Evolutionary conservation across 768 basidiomycete genomes (phyloP).

Genomic region (Rhodosporidiobolus odoratus): DNA sequence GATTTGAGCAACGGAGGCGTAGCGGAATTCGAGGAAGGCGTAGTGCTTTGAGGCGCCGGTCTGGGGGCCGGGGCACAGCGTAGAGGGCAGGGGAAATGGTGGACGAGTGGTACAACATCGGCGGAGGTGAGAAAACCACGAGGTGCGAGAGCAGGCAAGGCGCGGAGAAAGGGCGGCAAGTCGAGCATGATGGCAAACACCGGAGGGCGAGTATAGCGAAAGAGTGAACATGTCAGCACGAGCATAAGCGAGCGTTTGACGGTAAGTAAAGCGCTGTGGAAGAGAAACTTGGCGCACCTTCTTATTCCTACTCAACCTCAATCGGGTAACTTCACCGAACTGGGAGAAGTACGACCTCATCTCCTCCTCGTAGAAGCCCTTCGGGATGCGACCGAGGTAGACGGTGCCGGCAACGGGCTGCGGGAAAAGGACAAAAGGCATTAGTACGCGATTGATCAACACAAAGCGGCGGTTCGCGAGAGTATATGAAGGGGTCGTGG

Average conservation of each 20-base stretch:
- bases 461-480: neutral
- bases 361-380: conserved; percentile 96
- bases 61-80: conserved; percentile 50
- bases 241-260: no score
- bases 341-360: conserved; percentile 88
- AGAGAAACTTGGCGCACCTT: conserved; percentile 53
- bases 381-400: conserved; percentile 83
- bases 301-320: conserved; percentile 88
- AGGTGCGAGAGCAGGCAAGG: neutral
- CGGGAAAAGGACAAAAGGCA: no score
- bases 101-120: neutral
- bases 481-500: neutral
- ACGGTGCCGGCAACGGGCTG: conserved; percentile 65
- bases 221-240: no score
- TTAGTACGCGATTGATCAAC: neutral
- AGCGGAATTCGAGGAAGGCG: conserved; percentile 90
- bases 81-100: neutral
- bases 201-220: neutral
- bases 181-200: neutral
- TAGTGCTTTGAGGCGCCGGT: conserved; percentile 96
- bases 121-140: neutral
- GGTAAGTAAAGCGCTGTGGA: conserved; percentile 40
- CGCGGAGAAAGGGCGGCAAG: neutral
- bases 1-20: conserved; percentile 80
- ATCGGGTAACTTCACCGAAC: conserved; percentile 80